phyloP scores from a whole-genome alignment of 805 yeast genomes.

The Starmera dryadoides region DNA sequence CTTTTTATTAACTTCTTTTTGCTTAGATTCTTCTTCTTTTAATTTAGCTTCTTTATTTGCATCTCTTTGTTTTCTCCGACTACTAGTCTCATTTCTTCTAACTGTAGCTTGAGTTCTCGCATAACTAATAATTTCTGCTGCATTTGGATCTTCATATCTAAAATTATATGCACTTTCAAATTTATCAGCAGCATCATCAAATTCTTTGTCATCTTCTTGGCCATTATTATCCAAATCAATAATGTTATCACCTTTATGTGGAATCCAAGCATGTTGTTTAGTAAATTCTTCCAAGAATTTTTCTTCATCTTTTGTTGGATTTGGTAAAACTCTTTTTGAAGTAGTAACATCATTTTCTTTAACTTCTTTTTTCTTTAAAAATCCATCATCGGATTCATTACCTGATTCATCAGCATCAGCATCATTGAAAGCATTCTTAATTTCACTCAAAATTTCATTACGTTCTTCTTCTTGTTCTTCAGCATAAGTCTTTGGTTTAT shows the following conservation, averaged over 20 bases:
- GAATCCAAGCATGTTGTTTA: conserved; percentile 83
- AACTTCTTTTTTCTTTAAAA: conserved; percentile 50
- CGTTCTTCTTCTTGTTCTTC: conserved; percentile 73
- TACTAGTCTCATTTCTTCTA: conserved; percentile 67
- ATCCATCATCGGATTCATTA: conserved; percentile 37
- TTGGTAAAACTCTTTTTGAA: conserved; percentile 41
- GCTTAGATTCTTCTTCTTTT: conserved; percentile 45
- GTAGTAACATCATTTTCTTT: conserved; percentile 20
- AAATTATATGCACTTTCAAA: conserved; percentile 92
- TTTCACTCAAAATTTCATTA: conserved; percentile 64
- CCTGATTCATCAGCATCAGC: conserved; percentile 34
- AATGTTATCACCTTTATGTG: conserved; percentile 54
- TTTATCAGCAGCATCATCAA: conserved; percentile 85
- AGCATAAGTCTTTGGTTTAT: conserved; percentile 57
- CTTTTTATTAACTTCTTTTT: conserved; percentile 59
- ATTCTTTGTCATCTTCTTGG: conserved; percentile 72
- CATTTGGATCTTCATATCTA: conserved; percentile 86
- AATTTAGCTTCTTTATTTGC: conserved; percentile 48
- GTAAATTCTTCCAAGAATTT: conserved; percentile 70
- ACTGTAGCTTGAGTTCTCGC: conserved; percentile 92
- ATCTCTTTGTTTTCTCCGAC: conserved; percentile 80
- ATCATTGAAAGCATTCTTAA: conserved; percentile 57
- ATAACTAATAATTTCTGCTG: conserved; percentile 88
- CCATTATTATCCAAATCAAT: conserved; percentile 38
- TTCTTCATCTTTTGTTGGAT: conserved; percentile 55